Evolutionary conservation across 495 filamentous ascomycete species (phyloP), one percentile per base, ranked within the genome.

Genomic region (Sphaerosporella brunnea): DNA sequence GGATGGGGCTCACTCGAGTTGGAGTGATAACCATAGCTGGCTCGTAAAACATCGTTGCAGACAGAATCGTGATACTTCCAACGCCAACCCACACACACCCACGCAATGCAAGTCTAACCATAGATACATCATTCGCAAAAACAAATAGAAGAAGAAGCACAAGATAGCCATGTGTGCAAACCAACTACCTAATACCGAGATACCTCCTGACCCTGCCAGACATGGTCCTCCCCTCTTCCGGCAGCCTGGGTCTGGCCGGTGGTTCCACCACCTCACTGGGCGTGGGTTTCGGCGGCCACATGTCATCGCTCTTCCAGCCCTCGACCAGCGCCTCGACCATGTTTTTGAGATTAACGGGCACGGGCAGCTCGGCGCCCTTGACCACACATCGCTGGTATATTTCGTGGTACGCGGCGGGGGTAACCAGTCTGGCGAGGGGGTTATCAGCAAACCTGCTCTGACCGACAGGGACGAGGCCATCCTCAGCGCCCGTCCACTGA

Each of bases 281-380:
- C 37, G 37, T 59, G 0, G 63, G 40, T 53, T 78, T 80, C 16
- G 88, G 84, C 1, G 90, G 90, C 90, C 90, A 97, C 59, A 93
- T 80, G 16, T 85, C 90, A 58, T 92, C 86, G 36, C 80, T 71
- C 62, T 92, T 88, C 90, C 90, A 96, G 25, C 90, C 90, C 34
- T 79, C 72, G 2, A 96, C 86, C 55, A 88, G 78, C 23, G 82
- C 73, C n/a, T 75, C 70, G 19, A 79, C 75, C 58, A 95, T 72
- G 56, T 92, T 81, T 26, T 69, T 62, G 4, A 97, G 73, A 55
- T 93, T 93, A 49, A 97, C 78, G 13, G 90, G 90, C 8, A 92
- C 75, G 1, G 75, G 75, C 0, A 90, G 87, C 0, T 82, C 79
- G 49, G 84, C 71, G 15, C 70, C 70, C 54, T 90, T 76, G 3